phyloP scores from a whole-genome alignment of 1,284 basidiomycete species.

The Thelephora terrestris region DNA sequence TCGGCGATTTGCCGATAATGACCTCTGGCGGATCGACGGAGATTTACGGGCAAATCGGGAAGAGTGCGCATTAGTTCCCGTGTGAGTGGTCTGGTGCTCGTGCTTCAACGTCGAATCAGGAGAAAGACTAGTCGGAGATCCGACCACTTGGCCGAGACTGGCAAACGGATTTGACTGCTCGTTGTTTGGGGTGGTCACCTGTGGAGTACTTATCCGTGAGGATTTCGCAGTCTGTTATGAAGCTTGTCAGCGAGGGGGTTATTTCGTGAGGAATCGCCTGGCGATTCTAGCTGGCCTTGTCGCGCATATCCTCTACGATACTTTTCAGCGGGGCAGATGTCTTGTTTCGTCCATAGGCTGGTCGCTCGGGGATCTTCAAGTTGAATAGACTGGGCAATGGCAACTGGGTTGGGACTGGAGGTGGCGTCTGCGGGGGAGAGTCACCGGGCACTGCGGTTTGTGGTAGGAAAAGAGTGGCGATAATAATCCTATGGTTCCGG shows the following conservation, averaged over 20 bases:
- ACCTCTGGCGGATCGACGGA: background rate
- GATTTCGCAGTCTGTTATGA: conserved; percentile 5
- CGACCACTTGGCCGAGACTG: conserved; percentile 22
- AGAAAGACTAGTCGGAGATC: conserved; percentile 12
- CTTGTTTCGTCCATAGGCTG: conserved; percentile 6
- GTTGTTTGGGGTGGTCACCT: conserved; percentile 23
- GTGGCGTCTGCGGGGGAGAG: conserved; percentile 38
- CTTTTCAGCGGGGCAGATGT: conserved; percentile 38
- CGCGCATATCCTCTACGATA: conserved; percentile 68
- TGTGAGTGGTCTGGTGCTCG: conserved; percentile 20
- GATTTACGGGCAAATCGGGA: background rate
- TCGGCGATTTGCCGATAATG: background rate
- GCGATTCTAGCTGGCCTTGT: conserved; percentile 37
- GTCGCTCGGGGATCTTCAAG: conserved; percentile 9
- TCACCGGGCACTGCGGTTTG: conserved; percentile 54
- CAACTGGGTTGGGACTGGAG: conserved; percentile 11
- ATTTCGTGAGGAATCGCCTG: conserved; percentile 23
- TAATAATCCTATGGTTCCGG: conserved; percentile 59
- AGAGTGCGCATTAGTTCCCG: background rate
- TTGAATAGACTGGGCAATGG: conserved; percentile 2
- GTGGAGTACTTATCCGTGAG: background rate
- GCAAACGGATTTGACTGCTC: conserved; percentile 31
- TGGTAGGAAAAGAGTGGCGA: conserved; percentile 73
- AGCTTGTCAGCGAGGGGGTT: conserved; percentile 8
- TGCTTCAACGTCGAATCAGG: conserved; percentile 9